phyloP scores from a whole-genome alignment of 371 early-diverging fungal genomes.

The Mortierella sp. region DNA sequence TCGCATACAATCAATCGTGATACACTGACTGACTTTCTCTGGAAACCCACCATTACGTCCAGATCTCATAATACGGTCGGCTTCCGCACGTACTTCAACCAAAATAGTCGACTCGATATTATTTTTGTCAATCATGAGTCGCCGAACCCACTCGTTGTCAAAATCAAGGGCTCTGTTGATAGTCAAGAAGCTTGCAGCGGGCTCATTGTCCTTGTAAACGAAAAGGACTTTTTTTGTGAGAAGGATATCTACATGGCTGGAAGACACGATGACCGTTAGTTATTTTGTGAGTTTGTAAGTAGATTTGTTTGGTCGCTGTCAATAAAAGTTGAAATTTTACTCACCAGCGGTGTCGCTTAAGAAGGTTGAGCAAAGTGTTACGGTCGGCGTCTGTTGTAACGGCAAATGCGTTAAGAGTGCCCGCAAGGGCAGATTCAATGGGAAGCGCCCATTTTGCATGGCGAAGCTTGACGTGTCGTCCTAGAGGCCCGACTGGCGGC shows the following conservation, averaged over 20 bases:
- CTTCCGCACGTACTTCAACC: conserved; percentile 77
- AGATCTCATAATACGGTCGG: conserved; percentile 77
- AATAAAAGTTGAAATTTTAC: not conserved
- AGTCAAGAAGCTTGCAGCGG: conserved; percentile 72
- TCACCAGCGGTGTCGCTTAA: conserved; percentile 63
- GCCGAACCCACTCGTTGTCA: conserved; percentile 79
- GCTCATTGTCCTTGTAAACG: conserved; percentile 81
- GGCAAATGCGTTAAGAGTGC: conserved; percentile 78
- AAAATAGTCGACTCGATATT: conserved; percentile 86
- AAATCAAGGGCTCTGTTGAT: conserved; percentile 79
- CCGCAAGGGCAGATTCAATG: conserved; percentile 81
- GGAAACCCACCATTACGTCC: conserved; percentile 65
- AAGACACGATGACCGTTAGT: not conserved
- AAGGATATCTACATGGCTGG: conserved; percentile 63
- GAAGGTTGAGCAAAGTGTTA: conserved; percentile 61
- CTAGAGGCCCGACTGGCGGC: conserved; percentile 90
- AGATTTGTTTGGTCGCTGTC: not conserved
- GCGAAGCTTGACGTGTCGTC: conserved; percentile 76
- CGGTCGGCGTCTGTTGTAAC: conserved; percentile 84
- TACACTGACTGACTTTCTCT: conserved; percentile 77
- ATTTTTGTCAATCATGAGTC: conserved; percentile 80
- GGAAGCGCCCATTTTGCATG: conserved; percentile 72
- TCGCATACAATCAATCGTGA: conserved; percentile 71
- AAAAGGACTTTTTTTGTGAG: conserved; percentile 75
- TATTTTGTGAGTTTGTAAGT: not conserved